Conservation (phyloP, 306 rosid species). For the Luffa aegyptiaca region DNA sequence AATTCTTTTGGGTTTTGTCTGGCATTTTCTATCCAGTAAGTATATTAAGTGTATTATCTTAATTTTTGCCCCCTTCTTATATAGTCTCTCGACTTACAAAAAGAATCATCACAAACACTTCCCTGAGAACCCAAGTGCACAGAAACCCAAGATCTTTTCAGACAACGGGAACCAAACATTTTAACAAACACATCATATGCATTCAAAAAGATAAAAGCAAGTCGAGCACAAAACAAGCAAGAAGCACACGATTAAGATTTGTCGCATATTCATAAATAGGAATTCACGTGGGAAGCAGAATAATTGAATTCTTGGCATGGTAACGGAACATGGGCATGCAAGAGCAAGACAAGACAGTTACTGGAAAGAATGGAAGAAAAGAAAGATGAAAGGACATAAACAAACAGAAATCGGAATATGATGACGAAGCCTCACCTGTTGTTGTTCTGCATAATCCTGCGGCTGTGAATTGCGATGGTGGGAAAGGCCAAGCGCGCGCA, state of each 20-base stretch:
- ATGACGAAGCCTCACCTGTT: background rate
- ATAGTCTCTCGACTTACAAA: conserved; percentile 25
- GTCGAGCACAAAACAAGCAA: background rate
- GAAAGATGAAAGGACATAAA: background rate
- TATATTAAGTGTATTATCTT: conserved; percentile 47
- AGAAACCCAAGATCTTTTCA: background rate
- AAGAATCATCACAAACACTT: background rate
- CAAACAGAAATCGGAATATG: background rate
- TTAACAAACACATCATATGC: background rate
- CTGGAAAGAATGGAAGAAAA: background rate
- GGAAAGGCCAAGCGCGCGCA: background rate
- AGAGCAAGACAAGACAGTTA: background rate
- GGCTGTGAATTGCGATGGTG: background rate
- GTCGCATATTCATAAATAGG: background rate
- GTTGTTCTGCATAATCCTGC: background rate
- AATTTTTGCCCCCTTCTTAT: conserved; percentile 10
- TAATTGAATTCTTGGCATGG: background rate
- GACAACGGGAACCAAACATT: background rate
- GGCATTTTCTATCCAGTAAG: conserved; percentile 24
- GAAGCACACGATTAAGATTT: background rate
- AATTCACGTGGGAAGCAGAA: conserved; percentile 12
- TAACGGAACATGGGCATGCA: background rate
- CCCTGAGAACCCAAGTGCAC: background rate
- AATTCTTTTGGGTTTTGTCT: conserved; percentile 27
- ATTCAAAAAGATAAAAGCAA: background rate